Base-by-base conservation (phyloP, 352 stramenopile species). In the Halophytophthora polymorphica region DNA sequence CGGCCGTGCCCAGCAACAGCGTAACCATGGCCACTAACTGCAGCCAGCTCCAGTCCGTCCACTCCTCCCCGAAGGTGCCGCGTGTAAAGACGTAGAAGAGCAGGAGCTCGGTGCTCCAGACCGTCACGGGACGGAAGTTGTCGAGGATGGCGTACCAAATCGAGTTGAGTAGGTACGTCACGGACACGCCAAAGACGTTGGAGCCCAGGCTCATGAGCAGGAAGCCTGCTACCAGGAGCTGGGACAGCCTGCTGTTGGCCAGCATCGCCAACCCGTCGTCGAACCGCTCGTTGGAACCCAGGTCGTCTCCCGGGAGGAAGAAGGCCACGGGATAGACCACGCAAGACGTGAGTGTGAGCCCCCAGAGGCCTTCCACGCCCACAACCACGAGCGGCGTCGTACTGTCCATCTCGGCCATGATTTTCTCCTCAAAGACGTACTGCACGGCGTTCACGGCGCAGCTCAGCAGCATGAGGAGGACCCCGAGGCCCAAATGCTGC, bases 101-200 rank as follows among this genome's bases (percentile, higher is more conserved):
- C 50, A 98, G 63, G 19, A 99, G 72, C 73, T 98, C 96, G 13
- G 79, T 89, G 17, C 68, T 79, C 95, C 96, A 98, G 12, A 99
- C 93, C 10, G 92, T 98, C 57, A 98, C 97, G 10, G 95, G 93
- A 31, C 94, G 82, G 72, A 98, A 98, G 63, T 98, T 98, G 80
- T 98, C 95, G 12, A 98, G 69, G 65, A 98, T 99, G 25, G 95
- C 96, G 76, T 98, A 95, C 95, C 95, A 99, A 42, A 99, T 96
- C 36, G 88, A 96, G 73, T 97, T 98, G 29, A 98, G 69, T 52
- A 98, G 71, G 52, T 96, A 98, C 35, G 95, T 98, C 8, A 98
- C 94, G 43, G 97, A 93, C 14, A 99, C 94, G 12, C 93, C 94
- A 60, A 98, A 97, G 17, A 98, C 89, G 67, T 99, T 99, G 82